Conservation (phyloP, 495 filamentous ascomycete genomes). For the Geopyxis carbonaria region DNA sequence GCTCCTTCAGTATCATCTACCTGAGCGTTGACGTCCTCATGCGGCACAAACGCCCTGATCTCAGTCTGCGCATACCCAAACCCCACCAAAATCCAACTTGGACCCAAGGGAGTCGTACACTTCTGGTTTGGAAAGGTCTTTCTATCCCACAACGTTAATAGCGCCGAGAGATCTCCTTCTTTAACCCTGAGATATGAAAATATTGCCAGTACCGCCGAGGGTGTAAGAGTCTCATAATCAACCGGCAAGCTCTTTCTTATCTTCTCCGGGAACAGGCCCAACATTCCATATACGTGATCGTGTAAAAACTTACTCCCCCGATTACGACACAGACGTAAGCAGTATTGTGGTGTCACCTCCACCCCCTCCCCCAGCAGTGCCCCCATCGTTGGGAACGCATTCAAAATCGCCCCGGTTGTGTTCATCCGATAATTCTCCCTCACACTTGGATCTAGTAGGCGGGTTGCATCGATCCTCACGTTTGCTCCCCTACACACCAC, state of each 20-base stretch:
- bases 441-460: not conserved
- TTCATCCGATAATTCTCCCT: not conserved
- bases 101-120: too few relatives aligned
- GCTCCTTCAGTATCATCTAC: not conserved
- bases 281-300: not conserved
- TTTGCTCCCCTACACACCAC: not conserved
- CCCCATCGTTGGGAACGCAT: not conserved
- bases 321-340: not conserved
- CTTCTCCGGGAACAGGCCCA: not conserved
- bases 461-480: not conserved
- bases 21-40: not conserved
- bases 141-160: not conserved
- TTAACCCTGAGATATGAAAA: not conserved
- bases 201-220: not conserved
- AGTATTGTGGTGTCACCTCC: not conserved
- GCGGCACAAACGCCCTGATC: not conserved
- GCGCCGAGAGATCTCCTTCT: not conserved
- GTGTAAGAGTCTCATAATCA: not conserved
- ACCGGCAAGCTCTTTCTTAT: not conserved
- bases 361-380: not conserved
- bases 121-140: not conserved
- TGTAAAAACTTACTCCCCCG: not conserved
- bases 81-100: not conserved
- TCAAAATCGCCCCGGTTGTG: not conserved
- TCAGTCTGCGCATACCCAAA: not conserved